A percentile compares a stretch with the other conserved stretches of the same genome.
phyloP scores from a whole-genome alignment of 1,284 basidiomycete species.

The Ganoderma sinense region DNA sequence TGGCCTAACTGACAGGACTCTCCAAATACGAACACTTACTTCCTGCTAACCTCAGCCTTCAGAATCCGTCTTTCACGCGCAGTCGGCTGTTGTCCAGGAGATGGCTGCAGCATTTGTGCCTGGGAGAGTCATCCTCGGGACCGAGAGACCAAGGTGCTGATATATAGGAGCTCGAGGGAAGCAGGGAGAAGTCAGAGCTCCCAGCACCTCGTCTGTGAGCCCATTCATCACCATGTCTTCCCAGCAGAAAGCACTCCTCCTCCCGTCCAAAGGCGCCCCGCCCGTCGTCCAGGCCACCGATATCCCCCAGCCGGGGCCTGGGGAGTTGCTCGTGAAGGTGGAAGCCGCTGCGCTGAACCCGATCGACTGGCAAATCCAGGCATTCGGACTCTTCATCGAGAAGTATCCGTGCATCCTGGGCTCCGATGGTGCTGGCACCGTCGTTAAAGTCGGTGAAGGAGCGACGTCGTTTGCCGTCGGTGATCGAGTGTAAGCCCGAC shows the following conservation, averaged over 20 bases:
- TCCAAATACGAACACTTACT: not conserved
- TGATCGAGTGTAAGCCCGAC: constrained; percentile 59
- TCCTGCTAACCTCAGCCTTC: not conserved
- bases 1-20: not conserved
- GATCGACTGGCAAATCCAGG: constrained; percentile 47
- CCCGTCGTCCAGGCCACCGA: constrained; percentile 29
- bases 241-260: constrained; percentile 37
- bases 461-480: constrained; percentile 60
- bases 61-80: not conserved
- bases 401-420: constrained; percentile 58
- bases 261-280: constrained; percentile 30
- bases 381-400: constrained; percentile 41
- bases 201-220: not conserved
- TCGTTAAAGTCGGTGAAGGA: constrained; percentile 59
- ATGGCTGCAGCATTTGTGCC: not conserved
- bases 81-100: not conserved
- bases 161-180: not conserved
- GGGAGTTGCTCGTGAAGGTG: constrained; percentile 50
- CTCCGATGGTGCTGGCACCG: constrained; percentile 63
- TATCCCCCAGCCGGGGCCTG: constrained; percentile 44
- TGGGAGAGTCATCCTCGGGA: not conserved
- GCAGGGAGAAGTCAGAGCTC: not conserved
- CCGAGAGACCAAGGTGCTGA: not conserved
- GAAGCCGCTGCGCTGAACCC: constrained; percentile 52
- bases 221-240: constrained; percentile 14